Percentiles rank a stretch among this genome's conserved stretches.
Evolutionary conservation across 768 basidiomycete species (phyloP).

Genomic region (Russula sp.): DNA sequence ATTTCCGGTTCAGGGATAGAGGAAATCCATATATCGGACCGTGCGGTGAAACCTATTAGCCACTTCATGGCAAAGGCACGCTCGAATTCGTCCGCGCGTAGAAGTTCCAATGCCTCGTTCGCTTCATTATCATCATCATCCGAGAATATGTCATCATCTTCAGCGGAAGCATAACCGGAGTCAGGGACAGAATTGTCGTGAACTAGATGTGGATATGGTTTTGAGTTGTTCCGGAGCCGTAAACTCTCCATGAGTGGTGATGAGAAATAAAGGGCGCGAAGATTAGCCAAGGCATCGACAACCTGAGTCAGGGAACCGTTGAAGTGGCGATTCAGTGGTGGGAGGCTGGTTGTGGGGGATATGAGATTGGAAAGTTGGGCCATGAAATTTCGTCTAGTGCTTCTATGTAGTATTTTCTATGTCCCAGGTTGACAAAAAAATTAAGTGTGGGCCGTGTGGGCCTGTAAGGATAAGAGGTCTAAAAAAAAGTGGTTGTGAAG

Average conservation of each 20-base stretch:
- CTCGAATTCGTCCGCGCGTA: conserved; percentile 61
- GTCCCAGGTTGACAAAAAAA: conserved; percentile 1
- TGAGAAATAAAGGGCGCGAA: conserved; percentile 49
- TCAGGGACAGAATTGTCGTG: conserved; percentile 48
- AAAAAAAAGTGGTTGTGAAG: not conserved
- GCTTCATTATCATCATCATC: conserved; percentile 13
- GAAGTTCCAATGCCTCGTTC: conserved; percentile 34
- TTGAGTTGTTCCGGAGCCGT: conserved; percentile 5
- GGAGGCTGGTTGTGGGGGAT: conserved; percentile 49
- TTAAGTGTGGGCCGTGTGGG: not conserved
- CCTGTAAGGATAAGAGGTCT: not conserved
- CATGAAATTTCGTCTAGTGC: conserved; percentile 6
- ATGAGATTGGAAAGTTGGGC: conserved; percentile 16
- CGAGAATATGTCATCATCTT: conserved; percentile 20
- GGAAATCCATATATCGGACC: conserved; percentile 46
- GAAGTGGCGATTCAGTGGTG: conserved; percentile 41
- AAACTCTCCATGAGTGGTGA: conserved; percentile 26
- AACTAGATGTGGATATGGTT: conserved; percentile 23
- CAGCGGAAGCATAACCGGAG: conserved; percentile 71
- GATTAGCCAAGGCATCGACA: conserved; percentile 34
- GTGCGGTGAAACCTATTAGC: conserved; percentile 62
- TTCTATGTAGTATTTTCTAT: conserved; percentile 15
- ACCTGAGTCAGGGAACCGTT: conserved; percentile 33
- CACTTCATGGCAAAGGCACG: conserved; percentile 62
- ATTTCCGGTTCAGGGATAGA: conserved; percentile 29